phyloP scores from a whole-genome alignment of 108 stramenopile genomes.

The Skeletonema menzelii region DNA sequence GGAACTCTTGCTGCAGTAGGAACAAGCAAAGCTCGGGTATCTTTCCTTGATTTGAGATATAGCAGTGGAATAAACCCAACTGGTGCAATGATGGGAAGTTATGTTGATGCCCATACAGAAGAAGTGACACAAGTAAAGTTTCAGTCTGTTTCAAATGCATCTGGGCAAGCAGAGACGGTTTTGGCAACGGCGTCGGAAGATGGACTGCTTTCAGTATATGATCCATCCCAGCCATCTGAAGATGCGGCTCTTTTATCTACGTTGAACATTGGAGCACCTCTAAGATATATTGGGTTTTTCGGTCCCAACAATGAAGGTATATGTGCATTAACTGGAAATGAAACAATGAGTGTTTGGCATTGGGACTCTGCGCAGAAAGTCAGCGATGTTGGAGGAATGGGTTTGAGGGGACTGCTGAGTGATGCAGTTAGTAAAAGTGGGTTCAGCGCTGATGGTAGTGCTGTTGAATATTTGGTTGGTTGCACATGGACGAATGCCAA shows the following conservation, averaged over 20 bases:
- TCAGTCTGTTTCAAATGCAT: constrained; percentile 38
- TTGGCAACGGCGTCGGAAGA: constrained; percentile 80
- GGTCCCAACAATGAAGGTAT: constrained; percentile 67
- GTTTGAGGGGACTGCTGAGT: constrained; percentile 33
- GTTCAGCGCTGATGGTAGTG: not conserved
- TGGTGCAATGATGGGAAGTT: constrained; percentile 60
- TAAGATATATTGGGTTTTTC: constrained; percentile 77
- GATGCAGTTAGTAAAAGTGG: constrained; percentile 21
- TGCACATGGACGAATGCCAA: constrained; percentile 29
- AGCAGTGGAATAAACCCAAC: constrained; percentile 14
- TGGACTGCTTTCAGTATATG: constrained; percentile 73
- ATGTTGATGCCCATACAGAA: constrained; percentile 80
- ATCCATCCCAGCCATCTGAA: constrained; percentile 80
- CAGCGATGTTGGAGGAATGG: constrained; percentile 37
- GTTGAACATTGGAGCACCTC: constrained; percentile 63
- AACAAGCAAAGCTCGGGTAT: constrained; percentile 61
- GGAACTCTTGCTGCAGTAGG: constrained; percentile 81
- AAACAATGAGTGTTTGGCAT: constrained; percentile 72
- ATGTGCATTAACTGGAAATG: constrained; percentile 80
- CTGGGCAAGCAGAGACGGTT: constrained; percentile 25
- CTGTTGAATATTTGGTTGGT: constrained; percentile 50
- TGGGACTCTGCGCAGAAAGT: constrained; percentile 69
- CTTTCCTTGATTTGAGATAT: constrained; percentile 72
- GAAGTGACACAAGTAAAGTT: constrained; percentile 79
- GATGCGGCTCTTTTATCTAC: constrained; percentile 71